phyloP scores from a whole-genome alignment of 2,329 filamentous ascomycete species.

The Fusarium sp. region DNA sequence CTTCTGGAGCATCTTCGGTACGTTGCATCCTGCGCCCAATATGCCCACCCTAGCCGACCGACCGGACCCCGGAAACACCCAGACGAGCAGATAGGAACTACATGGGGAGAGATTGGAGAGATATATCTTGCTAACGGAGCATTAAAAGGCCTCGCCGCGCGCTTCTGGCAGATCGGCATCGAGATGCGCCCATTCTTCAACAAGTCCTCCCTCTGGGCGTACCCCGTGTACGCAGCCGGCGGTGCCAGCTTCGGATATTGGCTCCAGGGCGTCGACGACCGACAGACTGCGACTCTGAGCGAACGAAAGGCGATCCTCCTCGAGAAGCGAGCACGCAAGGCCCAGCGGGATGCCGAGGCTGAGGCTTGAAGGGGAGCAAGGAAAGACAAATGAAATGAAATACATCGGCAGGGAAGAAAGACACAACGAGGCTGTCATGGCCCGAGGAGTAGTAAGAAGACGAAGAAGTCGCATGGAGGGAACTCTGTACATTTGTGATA shows the following conservation, averaged over 20 bases:
- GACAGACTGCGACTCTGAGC: slow-evolving; percentile 82
- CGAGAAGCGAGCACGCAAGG: slow-evolving; percentile 87
- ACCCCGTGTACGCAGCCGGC: slow-evolving; percentile 88
- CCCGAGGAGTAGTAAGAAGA: not conserved
- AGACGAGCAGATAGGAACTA: too few species aligned
- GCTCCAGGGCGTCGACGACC: slow-evolving; percentile 90
- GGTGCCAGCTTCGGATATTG: slow-evolving; percentile 97
- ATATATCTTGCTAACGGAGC: slow-evolving; percentile 25
- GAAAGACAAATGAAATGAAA: slow-evolving; percentile 23
- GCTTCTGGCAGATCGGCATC: slow-evolving; percentile 97
- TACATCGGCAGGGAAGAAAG: slow-evolving; percentile 10
- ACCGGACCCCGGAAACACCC: not conserved
- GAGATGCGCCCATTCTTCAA: slow-evolving; percentile 98
- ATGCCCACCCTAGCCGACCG: slow-evolving; percentile 19
- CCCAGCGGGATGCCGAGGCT: slow-evolving; percentile 55
- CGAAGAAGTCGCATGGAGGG: slow-evolving; percentile 17
- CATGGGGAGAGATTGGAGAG: not conserved
- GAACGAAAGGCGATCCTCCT: slow-evolving; percentile 86
- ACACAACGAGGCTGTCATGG: not conserved
- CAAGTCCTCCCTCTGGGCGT: slow-evolving; percentile 87
- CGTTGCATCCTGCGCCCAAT: slow-evolving; percentile 32
- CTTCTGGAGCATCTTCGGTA: slow-evolving; percentile 95
- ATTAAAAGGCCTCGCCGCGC: slow-evolving; percentile 84
- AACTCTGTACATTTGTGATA: slow-evolving; percentile 47
- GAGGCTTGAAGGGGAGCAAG: slow-evolving; percentile 44